Conservation (phyloP, 345 rosid species). For the Leavenworthia alabamica region DNA sequence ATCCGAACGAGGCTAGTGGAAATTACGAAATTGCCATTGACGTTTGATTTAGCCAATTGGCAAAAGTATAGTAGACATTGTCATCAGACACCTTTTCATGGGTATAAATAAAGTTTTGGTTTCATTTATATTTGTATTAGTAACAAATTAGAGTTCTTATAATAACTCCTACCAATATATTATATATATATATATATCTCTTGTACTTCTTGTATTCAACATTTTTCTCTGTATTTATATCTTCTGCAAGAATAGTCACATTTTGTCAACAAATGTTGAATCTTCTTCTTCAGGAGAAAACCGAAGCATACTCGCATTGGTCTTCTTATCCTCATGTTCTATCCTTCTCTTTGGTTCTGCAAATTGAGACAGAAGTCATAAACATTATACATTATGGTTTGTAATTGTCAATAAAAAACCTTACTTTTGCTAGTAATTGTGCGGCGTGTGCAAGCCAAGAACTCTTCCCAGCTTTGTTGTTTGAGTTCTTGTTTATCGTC, state of each 20-base stretch:
- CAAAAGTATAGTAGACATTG: too few species aligned
- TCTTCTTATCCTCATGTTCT: constrained; percentile 48
- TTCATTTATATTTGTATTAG: too few species aligned
- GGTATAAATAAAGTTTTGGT: too few species aligned
- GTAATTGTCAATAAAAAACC: not conserved
- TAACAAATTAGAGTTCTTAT: too few species aligned
- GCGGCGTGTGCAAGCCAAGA: constrained; percentile 72
- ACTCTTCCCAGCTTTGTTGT: constrained; percentile 78
- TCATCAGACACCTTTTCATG: too few species aligned
- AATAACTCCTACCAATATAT: too few species aligned
- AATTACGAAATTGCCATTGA: too few species aligned
- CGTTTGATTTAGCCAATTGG: too few species aligned
- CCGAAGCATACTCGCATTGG: constrained; percentile 31
- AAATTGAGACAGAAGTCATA: not conserved
- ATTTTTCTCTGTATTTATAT: not conserved
- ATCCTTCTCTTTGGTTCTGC: constrained; percentile 72
- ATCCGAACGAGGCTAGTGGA: too few species aligned
- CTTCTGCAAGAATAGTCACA: not conserved
- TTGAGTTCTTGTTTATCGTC: constrained; percentile 70
- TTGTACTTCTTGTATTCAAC: constrained; percentile 5
- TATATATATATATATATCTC: not conserved
- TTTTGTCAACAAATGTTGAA: constrained; percentile 10
- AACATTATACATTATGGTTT: not conserved
- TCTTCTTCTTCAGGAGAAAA: constrained; percentile 38
- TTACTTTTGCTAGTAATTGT: constrained; percentile 87